Evolutionary conservation across 805 yeast genomes (phyloP).

Genomic region (Candida silvatica): DNA sequence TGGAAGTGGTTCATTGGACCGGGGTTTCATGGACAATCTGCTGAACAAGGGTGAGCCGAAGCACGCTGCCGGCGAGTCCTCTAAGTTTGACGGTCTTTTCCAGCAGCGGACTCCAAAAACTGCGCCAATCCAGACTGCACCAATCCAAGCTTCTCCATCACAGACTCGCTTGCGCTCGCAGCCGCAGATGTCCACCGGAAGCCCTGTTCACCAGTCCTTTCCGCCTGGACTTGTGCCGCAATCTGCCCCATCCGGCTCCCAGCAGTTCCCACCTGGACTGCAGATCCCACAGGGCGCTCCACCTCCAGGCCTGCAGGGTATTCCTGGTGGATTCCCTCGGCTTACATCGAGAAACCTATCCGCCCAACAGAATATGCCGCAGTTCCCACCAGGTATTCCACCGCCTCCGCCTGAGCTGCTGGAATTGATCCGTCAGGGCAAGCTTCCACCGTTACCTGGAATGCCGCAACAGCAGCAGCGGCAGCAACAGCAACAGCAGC

Average conservation of each 20-base stretch:
- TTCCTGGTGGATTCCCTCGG: too few relatives aligned
- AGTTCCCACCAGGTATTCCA: not conserved
- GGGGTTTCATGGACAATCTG: too few relatives aligned
- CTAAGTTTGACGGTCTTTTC: not conserved
- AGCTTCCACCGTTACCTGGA: constrained; percentile 20
- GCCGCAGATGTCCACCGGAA: not conserved
- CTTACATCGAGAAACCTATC: too few relatives aligned
- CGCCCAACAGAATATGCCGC: too few relatives aligned
- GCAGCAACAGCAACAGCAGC: constrained; percentile 2
- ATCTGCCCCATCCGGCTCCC: not conserved
- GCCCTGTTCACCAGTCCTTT: constrained; percentile 1
- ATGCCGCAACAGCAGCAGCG: constrained; percentile 9
- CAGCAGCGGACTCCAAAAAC: not conserved
- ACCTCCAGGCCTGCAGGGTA: not conserved
- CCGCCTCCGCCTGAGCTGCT: constrained; percentile 23
- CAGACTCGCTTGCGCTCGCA: too few relatives aligned
- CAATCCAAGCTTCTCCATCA: too few relatives aligned
- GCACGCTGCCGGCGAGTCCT: too few relatives aligned
- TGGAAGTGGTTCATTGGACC: too few relatives aligned
- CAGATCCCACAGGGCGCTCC: not conserved
- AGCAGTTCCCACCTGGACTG: constrained; percentile 4
- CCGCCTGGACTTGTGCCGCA: not conserved
- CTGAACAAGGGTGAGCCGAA: too few relatives aligned
- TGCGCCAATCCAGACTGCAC: too few relatives aligned
- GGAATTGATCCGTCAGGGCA: constrained; percentile 19